phyloP scores from a whole-genome alignment of 805 yeast species.

The Sugiyamaella boreocaroliniensis region DNA sequence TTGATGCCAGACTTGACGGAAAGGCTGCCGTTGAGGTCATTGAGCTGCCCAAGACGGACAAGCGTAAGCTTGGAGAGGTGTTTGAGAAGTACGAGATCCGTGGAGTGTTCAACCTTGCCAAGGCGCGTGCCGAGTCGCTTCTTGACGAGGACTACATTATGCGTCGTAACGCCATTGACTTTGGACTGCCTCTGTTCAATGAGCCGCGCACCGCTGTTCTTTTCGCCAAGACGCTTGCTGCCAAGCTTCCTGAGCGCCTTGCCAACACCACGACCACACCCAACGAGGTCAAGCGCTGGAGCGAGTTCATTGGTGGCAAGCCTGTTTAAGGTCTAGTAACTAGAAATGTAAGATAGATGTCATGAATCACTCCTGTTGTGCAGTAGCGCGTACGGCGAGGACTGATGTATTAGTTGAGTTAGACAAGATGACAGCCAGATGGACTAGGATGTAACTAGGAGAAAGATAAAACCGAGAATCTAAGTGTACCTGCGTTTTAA shows the following conservation, averaged over 20 bases:
- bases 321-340: conserved; percentile 44
- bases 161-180: conserved; percentile 99
- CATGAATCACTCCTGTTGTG: too few species aligned
- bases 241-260: conserved; percentile 54
- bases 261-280: conserved; percentile 53
- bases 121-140: conserved; percentile 77
- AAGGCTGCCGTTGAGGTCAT: conserved; percentile 51
- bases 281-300: conserved; percentile 87
- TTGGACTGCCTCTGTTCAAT: conserved; percentile 91
- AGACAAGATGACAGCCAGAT: neutral
- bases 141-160: conserved; percentile 89
- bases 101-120: conserved; percentile 88
- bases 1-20: conserved; percentile 41
- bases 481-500: too few species aligned
- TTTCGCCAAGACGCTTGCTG: conserved; percentile 76
- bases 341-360: neutral
- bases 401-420: too few species aligned
- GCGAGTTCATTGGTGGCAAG: conserved; percentile 92
- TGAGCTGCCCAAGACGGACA: conserved; percentile 88
- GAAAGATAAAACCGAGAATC: too few species aligned
- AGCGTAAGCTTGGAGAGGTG: conserved; percentile 86
- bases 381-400: too few species aligned
- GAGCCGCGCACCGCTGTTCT: conserved; percentile 90
- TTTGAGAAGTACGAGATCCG: conserved; percentile 80
- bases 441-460: neutral